Base-by-base conservation (phyloP, 352 stramenopile genomes). In the Phytophthora agathidicida region DNA sequence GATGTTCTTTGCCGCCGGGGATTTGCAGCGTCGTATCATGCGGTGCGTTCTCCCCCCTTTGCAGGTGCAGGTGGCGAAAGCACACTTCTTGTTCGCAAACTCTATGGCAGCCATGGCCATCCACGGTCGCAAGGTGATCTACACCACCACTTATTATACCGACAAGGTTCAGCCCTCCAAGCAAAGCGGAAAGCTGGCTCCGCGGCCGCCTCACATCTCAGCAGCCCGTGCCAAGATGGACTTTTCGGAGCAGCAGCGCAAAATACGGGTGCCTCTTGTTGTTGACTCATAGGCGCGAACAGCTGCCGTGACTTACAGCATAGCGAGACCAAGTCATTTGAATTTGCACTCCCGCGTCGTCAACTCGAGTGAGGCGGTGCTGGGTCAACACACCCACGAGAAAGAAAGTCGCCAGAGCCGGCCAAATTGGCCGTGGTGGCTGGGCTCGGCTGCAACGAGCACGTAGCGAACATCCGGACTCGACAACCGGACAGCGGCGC, bases 251-350 rank as follows among this genome's bases (percentile, higher is more conserved):
- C 36, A n/a, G n/a, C n/a, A n/a, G n/a, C n/a, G n/a, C n/a, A n/a
- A n/a, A n/a, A n/a, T n/a, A n/a, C n/a, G n/a, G n/a, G n/a, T n/a
- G n/a, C n/a, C 8, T 24, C 27, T 14, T 10, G 30, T 45, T 50
- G 51, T 60, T 64, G 55, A 65, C 56, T 65, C 56, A 65, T 42
- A n/a, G 7, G n/a, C n/a, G 13, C 14, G 17, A 56, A 44, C 43
- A 56, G 54, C 43, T 49, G 54, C 31, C 11, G 56, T 33, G 20
- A 45, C 36, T 46, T 59, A 50, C 50, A 19, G 8, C 23, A 19
- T 44, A 27, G 36, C 27, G 17, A 4, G 17, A 19, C 27, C 36
- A 19, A 44, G 35, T n/a, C n/a, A n/a, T n/a, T n/a, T n/a, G n/a
- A n/a, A n/a, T n/a, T n/a, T n/a, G n/a, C n/a, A n/a, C n/a, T n/a